Conservation (phyloP, 2,329 filamentous ascomycete species). For the Pseudogymnoascus sp. region DNA sequence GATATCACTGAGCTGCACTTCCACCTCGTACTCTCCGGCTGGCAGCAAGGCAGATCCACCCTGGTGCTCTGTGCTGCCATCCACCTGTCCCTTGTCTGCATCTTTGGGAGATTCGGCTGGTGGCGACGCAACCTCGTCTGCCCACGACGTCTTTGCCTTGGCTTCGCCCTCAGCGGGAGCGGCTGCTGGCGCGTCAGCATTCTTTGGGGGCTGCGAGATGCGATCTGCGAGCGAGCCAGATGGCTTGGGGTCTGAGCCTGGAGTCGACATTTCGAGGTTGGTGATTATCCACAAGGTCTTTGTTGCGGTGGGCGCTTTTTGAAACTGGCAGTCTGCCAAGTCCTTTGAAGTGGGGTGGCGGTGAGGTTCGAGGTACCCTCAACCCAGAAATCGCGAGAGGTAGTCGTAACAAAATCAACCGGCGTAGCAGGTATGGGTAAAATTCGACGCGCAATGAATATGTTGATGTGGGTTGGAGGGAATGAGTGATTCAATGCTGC, state of each 20-base stretch:
- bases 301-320: background rate
- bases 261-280: slow-evolving; percentile 2
- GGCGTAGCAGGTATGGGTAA: background rate
- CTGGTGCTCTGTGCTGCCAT: slow-evolving; percentile 37
- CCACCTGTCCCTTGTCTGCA: slow-evolving; percentile 30
- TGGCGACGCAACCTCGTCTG: slow-evolving; percentile 34
- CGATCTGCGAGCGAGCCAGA: slow-evolving; percentile 39
- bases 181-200: background rate
- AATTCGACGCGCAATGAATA: background rate
- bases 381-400: background rate
- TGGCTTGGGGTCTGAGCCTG: background rate
- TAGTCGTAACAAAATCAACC: background rate
- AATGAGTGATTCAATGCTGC: background rate
- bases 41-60: slow-evolving; percentile 55
- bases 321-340: background rate
- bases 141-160: slow-evolving; percentile 26
- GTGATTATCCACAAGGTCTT: background rate
- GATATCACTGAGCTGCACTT: slow-evolving; percentile 85
- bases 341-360: slow-evolving; percentile 5
- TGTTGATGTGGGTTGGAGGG: background rate
- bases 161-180: background rate
- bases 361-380: slow-evolving; percentile 2
- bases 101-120: slow-evolving; percentile 15
- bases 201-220: slow-evolving; percentile 33
- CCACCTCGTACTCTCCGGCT: slow-evolving; percentile 69